Evolutionary conservation across 1,284 basidiomycete species (phyloP), one percentile per base, ranked within the genome.

Genomic region (Apiotrichum montevideense): DNA sequence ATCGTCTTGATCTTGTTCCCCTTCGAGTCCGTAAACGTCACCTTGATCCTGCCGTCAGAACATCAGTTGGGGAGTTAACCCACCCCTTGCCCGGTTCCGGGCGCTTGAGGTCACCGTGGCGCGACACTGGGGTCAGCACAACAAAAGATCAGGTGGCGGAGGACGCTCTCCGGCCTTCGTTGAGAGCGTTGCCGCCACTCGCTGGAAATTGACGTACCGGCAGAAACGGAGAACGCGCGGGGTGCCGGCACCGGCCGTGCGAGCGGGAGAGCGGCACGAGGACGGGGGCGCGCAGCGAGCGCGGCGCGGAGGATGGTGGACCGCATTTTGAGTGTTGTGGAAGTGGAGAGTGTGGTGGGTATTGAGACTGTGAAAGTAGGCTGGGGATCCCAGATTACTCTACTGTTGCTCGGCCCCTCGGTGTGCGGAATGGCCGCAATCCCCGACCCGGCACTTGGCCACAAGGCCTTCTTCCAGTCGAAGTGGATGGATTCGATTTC

Each of bases 1-100:
- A 97, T 85, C 0, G 88, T 94, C 78, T 88, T 92, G 57, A 98
- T 80, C 6, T 83, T 78, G 41, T 81, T 81, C 5, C 92, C 94
- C 68, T 91, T 92, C 2, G 90, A 81, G 74, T 96, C 92, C 66
- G 87, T 85, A 79, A 95, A 98, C 65, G 87, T 85, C 8, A 98
- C 78, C 68, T 87, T 94, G 67, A 98, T 86, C 7, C 93, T 94
- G 46, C 32, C 35, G 29, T 45, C 29, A 45, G 44, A 1, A 29
- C 29, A 29, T 5, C 11, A 42, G 41, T 7, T 3, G 13, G 52
- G 53, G 47, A 40, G 34, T 40, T 39, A 15, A 64, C 62, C 57
- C 29, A 79, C 84, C 70, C 74, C 33, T 67, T 75, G 46, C 70
- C 69, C 9, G 68, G 69, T 46, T 77, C 78, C 4, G 85, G 85